Evolutionary conservation across 768 basidiomycete species (phyloP), one percentile per base, ranked within the genome.

Genomic region (Boletus bicolor): DNA sequence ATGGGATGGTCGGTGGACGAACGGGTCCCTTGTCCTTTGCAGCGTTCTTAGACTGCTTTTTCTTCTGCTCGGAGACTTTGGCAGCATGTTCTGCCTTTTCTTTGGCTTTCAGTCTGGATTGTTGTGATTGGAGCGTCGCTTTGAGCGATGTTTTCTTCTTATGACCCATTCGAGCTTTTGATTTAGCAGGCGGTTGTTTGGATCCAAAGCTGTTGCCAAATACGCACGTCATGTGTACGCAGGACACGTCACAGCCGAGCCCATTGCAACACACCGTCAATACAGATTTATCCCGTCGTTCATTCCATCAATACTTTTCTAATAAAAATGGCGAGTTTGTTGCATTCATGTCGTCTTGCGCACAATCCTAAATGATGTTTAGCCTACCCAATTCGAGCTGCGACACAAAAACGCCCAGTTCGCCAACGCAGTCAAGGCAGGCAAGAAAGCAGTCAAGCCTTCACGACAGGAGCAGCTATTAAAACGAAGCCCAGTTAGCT

Each of bases 341-440:
- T 34, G 15, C 28, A 21, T 43, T 7, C n/a, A 6, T 14, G 28
- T 26, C 5, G 14, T 10, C 2, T 14, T 32, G 21, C 15, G 3
- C 26, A 11, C 7, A 4, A 11, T 5, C 7, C 54, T 66, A 14
- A 50, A 19, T 0, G 34, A 24, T 3, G 39, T 45, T 5, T 64
- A 91, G 88, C 89, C 89, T 51, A 89, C 86, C 52, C 82, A 88
- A 77, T 91, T 89, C 69, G 90, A 92, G 65, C 79, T 91, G 73
- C 85, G 88, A 63, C 82, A 84, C 66, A 82, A 83, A 71, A 93
- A 92, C 71, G 80, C 79, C 54, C 86, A 91, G 73, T 93, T 93
- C 73, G 87, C 86, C 39, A 82, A 79, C 56, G 83, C 85, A 57
- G 85, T 82, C 59, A 83, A 82, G 59, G 72, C 81, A 37, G 91